Percentiles rank a stretch among this genome's conserved stretches.
These are phyloP conservation scores for Euphorbia lathyris DNA, from an alignment of 345 rosid species.

Conservation along the genomic window DNA sequence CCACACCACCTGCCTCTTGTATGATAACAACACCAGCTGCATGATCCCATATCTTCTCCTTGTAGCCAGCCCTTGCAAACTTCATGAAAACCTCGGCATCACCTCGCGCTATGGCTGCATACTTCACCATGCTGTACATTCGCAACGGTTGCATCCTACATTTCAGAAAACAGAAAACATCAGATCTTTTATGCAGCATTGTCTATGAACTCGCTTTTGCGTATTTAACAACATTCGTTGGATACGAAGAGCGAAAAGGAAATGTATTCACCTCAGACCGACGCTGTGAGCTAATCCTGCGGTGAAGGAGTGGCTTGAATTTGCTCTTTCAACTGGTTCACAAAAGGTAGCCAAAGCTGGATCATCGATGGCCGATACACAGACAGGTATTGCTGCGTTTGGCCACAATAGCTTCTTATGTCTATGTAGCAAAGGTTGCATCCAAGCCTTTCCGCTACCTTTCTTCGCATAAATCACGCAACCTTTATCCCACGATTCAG, in stretches of 20 bases:
- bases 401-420: constrained; percentile 40
- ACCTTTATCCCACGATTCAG: constrained; percentile 55
- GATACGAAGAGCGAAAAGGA: background rate
- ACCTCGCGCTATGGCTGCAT: constrained; percentile 55
- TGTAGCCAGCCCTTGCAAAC: constrained; percentile 52
- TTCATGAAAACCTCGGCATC: constrained; percentile 56
- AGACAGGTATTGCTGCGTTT: constrained; percentile 40
- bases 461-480: constrained; percentile 45
- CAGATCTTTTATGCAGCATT: constrained; percentile 7
- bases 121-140: constrained; percentile 58
- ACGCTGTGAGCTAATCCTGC: constrained; percentile 59
- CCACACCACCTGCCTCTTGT: constrained; percentile 56
- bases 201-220: no score
- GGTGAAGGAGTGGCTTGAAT: constrained; percentile 57
- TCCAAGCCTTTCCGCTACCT: constrained; percentile 50
- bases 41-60: constrained; percentile 66
- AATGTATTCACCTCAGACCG: constrained; percentile 39
- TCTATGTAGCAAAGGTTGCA: constrained; percentile 42
- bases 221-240: no score
- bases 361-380: constrained; percentile 42
- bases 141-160: constrained; percentile 54
- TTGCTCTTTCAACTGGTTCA: constrained; percentile 55
- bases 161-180: background rate
- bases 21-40: constrained; percentile 49
- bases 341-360: constrained; percentile 56